phyloP scores from a whole-genome alignment of 1,139 yeast species.

The Saccharomyces hybrid region DNA sequence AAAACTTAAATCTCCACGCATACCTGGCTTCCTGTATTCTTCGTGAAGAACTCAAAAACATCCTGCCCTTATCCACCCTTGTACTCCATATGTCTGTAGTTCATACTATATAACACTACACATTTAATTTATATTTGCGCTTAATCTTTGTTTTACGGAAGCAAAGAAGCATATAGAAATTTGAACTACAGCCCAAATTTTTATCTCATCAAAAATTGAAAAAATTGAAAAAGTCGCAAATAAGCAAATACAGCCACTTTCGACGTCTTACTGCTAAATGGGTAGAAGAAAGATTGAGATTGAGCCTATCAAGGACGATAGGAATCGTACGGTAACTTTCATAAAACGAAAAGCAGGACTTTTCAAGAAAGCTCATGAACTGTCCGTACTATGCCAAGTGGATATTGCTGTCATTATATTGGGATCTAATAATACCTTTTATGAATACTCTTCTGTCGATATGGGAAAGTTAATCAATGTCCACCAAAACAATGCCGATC shows the following conservation, averaged over 20 bases:
- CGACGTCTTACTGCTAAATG: slow-evolving; percentile 40
- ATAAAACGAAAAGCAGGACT: slow-evolving; percentile 91
- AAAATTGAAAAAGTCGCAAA: not conserved
- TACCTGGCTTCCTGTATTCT: not conserved
- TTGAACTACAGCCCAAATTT: not conserved
- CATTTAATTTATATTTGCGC: not conserved
- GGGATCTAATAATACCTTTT: slow-evolving; percentile 69
- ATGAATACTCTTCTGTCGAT: slow-evolving; percentile 74
- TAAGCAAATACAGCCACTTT: not conserved
- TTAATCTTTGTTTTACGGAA: not conserved
- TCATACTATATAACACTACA: not conserved
- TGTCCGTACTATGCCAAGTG: slow-evolving; percentile 85
- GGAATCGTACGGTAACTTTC: slow-evolving; percentile 83
- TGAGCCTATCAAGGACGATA: slow-evolving; percentile 81
- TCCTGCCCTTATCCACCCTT: not conserved
- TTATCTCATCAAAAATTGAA: not conserved
- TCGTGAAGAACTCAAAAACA: not conserved
- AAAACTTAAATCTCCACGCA: not conserved
- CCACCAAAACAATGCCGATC: slow-evolving; percentile 36
- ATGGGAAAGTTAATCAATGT: slow-evolving; percentile 52
- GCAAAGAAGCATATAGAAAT: not conserved
- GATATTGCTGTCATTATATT: slow-evolving; percentile 86
- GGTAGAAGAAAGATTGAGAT: slow-evolving; percentile 96
- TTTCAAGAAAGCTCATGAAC: slow-evolving; percentile 92
- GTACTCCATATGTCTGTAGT: not conserved